A percentile compares a stretch with the other conserved stretches of the same genome.
These are phyloP conservation scores for Vigna nakashimae DNA, from an alignment of 306 rosid genomes.

Conservation along the genomic window DNA sequence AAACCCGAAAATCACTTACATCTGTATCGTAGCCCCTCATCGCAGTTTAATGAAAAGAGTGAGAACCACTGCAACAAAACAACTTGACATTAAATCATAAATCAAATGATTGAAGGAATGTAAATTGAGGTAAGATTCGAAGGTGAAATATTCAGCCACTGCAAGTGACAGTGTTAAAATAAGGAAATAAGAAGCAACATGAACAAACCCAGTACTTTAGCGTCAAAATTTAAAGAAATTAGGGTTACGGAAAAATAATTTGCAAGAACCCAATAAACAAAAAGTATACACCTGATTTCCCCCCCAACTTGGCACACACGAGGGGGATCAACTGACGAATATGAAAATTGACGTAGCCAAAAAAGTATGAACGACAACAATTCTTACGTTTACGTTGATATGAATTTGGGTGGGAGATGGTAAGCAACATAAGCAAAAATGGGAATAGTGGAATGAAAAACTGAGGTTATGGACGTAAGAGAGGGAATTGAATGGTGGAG, in stretches of 20 bases:
- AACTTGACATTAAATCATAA: conserved; percentile 19
- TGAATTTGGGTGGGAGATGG: neutral
- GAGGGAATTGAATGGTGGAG: neutral
- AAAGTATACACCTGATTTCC: neutral
- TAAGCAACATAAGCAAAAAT: neutral
- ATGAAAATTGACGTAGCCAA: neutral
- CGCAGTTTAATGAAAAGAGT: conserved; percentile 23
- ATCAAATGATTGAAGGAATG: conserved; percentile 3
- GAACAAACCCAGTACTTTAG: conserved; percentile 9
- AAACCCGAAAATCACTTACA: conserved; percentile 48
- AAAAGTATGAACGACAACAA: neutral
- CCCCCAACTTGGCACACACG: neutral
- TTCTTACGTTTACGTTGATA: neutral
- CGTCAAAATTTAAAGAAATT: neutral
- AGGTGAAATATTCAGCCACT: conserved; percentile 12
- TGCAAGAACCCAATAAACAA: neutral
- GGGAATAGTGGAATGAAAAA: neutral
- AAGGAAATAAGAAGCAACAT: neutral
- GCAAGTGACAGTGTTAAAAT: conserved; percentile 43
- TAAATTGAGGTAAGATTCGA: conserved; percentile 32
- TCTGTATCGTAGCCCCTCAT: conserved; percentile 67
- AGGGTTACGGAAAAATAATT: conserved; percentile 2
- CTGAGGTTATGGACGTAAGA: neutral
- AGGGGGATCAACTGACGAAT: neutral
- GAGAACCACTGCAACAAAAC: conserved; percentile 39